Percentiles rank a stretch among this genome's conserved stretches.
phyloP scores from a whole-genome alignment of 768 basidiomycete species.

The Boletus vermiculosoides region DNA sequence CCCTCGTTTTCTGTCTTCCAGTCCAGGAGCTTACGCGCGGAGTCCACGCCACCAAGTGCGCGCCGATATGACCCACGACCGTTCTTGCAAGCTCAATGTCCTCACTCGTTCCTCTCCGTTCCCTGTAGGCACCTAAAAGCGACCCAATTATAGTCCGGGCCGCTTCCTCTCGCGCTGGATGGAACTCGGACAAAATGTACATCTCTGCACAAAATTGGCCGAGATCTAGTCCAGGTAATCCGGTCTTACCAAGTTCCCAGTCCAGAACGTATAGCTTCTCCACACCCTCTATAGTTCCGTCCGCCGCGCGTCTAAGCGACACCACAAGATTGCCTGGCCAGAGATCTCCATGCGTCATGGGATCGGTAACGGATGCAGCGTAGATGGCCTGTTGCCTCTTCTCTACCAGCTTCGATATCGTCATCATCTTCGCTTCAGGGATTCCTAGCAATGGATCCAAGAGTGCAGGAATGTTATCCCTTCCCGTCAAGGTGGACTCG shows the following conservation, averaged over 20 bases:
- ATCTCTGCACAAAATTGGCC: constrained; percentile 68
- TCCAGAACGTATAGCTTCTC: constrained; percentile 52
- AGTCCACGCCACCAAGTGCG: constrained; percentile 53
- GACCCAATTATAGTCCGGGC: constrained; percentile 38
- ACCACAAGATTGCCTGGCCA: constrained; percentile 71
- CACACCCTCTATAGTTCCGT: constrained; percentile 29
- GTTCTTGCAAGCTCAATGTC: constrained; percentile 33
- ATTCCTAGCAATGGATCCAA: constrained; percentile 42
- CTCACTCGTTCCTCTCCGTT: constrained; percentile 10
- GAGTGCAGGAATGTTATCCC: constrained; percentile 35
- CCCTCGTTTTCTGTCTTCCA: constrained; percentile 44
- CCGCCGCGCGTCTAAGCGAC: constrained; percentile 29
- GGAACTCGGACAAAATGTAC: constrained; percentile 47
- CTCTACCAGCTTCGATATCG: constrained; percentile 34
- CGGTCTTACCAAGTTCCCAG: constrained; percentile 63
- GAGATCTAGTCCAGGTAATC: constrained; percentile 56
- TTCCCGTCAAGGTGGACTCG: constrained; percentile 37
- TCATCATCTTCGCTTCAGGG: constrained; percentile 35
- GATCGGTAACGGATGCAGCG: constrained; percentile 27
- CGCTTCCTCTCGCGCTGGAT: constrained; percentile 38
- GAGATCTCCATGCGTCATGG: constrained; percentile 54
- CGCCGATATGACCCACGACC: constrained; percentile 50
- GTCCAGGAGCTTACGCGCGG: constrained; percentile 50
- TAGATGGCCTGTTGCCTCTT: constrained; percentile 32
- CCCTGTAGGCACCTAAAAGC: constrained; percentile 48